A percentile compares a stretch with the other conserved stretches of the same genome.
phyloP scores from a whole-genome alignment of 2,329 filamentous ascomycete species.

The Alternaria brassicicola region DNA sequence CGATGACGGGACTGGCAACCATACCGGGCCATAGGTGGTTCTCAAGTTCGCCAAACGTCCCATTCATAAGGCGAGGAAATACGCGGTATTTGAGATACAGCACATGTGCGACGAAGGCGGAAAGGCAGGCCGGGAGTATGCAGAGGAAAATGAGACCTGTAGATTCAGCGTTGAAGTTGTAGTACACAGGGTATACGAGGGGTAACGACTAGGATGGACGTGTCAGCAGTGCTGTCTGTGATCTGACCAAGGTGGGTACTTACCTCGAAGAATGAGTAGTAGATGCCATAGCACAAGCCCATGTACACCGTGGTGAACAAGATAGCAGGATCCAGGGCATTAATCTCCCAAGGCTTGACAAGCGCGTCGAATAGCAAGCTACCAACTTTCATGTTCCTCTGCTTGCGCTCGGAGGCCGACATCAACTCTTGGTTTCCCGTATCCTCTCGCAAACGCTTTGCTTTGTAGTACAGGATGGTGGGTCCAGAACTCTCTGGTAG shows the following conservation, averaged over 20 bases:
- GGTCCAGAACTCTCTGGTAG: slow-evolving; percentile 87
- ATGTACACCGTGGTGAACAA: slow-evolving; percentile 83
- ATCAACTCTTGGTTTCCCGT: slow-evolving; percentile 71
- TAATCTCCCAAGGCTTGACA: slow-evolving; percentile 80
- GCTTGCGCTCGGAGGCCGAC: slow-evolving; percentile 79
- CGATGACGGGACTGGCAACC: slow-evolving; percentile 60
- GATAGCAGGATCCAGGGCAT: slow-evolving; percentile 82
- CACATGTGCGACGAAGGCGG: slow-evolving; percentile 68
- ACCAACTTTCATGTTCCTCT: slow-evolving; percentile 44
- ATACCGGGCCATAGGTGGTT: slow-evolving; percentile 74
- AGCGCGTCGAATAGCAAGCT: slow-evolving; percentile 58
- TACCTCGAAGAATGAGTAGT: slow-evolving; percentile 76
- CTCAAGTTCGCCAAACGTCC: slow-evolving; percentile 73
- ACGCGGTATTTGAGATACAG: slow-evolving; percentile 80
- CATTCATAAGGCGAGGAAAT: slow-evolving; percentile 63
- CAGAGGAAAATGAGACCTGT: slow-evolving; percentile 87
- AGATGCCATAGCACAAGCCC: slow-evolving; percentile 74
- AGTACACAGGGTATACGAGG: slow-evolving; percentile 74
- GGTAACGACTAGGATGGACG: slow-evolving; percentile 48
- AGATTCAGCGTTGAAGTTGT: slow-evolving; percentile 72
- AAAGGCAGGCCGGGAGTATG: slow-evolving; percentile 72
- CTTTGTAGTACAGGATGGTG: slow-evolving; percentile 60
- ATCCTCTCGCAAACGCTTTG: slow-evolving; percentile 71
- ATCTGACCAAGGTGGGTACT: not conserved
- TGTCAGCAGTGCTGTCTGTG: not conserved